Evolutionary conservation across 192 early-diverging fungal genomes (phyloP).

Genomic region (Dispira simplex): DNA sequence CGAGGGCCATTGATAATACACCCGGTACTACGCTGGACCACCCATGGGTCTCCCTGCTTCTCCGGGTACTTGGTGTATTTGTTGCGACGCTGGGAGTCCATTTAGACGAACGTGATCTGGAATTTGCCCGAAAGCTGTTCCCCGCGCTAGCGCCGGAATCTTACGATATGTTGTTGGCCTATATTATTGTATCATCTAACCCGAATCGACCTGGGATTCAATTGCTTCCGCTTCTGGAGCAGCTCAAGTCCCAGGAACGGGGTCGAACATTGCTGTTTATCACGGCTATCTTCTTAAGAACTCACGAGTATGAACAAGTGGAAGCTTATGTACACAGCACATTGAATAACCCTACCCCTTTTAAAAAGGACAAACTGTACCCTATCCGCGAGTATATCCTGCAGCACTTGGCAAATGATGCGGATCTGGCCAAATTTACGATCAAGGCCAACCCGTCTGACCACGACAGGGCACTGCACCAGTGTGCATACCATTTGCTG

Average conservation of each 20-base stretch:
- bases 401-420: not conserved
- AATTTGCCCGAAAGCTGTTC: not conserved
- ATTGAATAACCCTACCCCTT: not conserved
- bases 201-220: not conserved
- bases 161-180: not conserved
- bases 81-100: not conserved
- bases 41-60: not conserved
- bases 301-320: conserved; percentile 1
- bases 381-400: not conserved
- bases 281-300: not conserved
- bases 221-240: not conserved
- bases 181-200: not conserved
- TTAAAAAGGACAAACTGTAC: conserved; percentile 2
- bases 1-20: too few relatives aligned
- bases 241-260: not conserved
- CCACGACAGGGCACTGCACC: not conserved
- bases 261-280: not conserved
- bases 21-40: not conserved
- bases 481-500: conserved; percentile 12
- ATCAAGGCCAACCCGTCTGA: not conserved
- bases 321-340: too few relatives aligned
- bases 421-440: not conserved
- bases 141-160: not conserved
- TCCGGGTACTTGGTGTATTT: not conserved
- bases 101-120: not conserved